A percentile compares a stretch with the other conserved stretches of the same genome.
Conservation (phyloP, 345 rosid species). For the Aurinia saxatilis region DNA sequence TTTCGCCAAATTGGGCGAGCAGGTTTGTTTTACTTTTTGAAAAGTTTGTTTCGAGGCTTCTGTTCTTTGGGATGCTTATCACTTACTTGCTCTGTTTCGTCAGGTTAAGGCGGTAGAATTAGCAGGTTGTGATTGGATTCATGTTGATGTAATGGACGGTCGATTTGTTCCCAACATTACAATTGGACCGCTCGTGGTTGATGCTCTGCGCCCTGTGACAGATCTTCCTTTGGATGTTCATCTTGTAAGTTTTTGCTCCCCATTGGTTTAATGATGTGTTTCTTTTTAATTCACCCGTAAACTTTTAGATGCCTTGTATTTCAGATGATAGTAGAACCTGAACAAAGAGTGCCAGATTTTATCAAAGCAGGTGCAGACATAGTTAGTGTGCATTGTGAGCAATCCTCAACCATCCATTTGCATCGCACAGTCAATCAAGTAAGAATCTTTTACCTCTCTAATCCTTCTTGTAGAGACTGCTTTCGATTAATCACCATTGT, state of each 20-base stretch:
- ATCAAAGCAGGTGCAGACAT: constrained; percentile 97
- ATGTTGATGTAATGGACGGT: constrained; percentile 97
- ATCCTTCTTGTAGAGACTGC: neutral
- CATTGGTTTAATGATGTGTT: neutral
- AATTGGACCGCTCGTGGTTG: constrained; percentile 89
- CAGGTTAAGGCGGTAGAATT: constrained; percentile 89
- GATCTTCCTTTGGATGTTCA: constrained; percentile 96
- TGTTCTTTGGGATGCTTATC: neutral
- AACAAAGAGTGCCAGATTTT: constrained; percentile 80
- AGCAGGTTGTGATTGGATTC: constrained; percentile 98
- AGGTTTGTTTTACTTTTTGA: constrained; percentile 36
- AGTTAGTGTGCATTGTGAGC: constrained; percentile 89
- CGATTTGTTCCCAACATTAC: constrained; percentile 96
- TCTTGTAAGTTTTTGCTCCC: constrained; percentile 43
- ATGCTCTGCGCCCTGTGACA: constrained; percentile 83
- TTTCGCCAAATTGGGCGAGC: constrained; percentile 79
- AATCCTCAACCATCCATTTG: constrained; percentile 83
- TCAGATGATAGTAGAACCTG: constrained; percentile 96
- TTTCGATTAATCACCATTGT: neutral
- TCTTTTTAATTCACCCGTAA: neutral
- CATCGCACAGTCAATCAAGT: constrained; percentile 78
- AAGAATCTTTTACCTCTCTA: constrained; percentile 18
- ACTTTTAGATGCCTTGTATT: constrained; percentile 17
- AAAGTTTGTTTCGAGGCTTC: neutral
- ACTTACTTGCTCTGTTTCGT: neutral